Percentiles rank a stretch among this genome's conserved stretches.
Conservation (phyloP, 1,284 basidiomycete genomes). For the Pseudozyma sp. region DNA sequence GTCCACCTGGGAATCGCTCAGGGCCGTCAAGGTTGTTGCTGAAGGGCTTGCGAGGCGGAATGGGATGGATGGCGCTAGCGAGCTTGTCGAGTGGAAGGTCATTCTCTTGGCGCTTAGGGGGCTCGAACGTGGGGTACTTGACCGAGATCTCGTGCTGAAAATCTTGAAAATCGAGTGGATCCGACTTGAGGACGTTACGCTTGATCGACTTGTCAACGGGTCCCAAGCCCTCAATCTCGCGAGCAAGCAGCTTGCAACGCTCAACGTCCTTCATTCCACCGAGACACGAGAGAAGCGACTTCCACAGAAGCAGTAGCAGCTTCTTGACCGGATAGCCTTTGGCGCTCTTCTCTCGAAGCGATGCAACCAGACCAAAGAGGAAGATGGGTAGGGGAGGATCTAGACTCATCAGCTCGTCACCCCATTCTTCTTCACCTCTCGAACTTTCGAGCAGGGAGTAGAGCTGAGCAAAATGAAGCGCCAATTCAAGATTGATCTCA, state of each 20-base stretch:
- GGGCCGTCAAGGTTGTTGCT: constrained; percentile 78
- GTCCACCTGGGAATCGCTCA: constrained; percentile 84
- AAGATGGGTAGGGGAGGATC: constrained; percentile 94
- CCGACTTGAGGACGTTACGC: constrained; percentile 53
- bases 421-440: constrained; percentile 60
- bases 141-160: constrained; percentile 64
- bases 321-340: constrained; percentile 75
- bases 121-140: constrained; percentile 71
- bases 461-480: constrained; percentile 66
- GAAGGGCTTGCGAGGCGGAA: constrained; percentile 56
- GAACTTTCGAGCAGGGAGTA: constrained; percentile 66
- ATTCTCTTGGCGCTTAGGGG: constrained; percentile 67
- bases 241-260: constrained; percentile 84
- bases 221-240: constrained; percentile 77
- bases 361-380: constrained; percentile 87
- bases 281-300: constrained; percentile 88
- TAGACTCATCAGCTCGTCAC: constrained; percentile 73
- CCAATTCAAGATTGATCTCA: constrained; percentile 67
- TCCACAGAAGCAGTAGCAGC: constrained; percentile 96
- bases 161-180: constrained; percentile 62
- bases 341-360: constrained; percentile 90
- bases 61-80: constrained; percentile 57
- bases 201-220: constrained; percentile 41
- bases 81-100: constrained; percentile 69
- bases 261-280: constrained; percentile 89